These are phyloP conservation scores for Massariosphaeria phaeospora DNA, from an alignment of 495 filamentous ascomycete genomes.

Conservation along the genomic window DNA sequence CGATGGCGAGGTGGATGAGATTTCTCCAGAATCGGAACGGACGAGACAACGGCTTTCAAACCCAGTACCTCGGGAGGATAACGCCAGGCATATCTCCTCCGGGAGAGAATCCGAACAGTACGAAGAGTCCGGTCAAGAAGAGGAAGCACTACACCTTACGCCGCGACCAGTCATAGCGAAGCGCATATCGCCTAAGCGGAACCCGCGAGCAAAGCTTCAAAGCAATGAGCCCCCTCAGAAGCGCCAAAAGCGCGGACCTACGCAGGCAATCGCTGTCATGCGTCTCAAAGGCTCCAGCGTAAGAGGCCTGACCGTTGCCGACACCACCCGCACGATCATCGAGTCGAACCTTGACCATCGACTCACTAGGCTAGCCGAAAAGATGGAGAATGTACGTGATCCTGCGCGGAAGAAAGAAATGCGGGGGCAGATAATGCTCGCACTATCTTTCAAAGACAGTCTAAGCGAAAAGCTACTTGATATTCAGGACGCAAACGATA, in stretches of 20 bases:
- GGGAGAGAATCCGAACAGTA: background rate
- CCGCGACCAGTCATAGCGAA: background rate
- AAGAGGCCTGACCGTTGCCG: constrained; percentile 15
- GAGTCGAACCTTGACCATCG: background rate
- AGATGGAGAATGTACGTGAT: background rate
- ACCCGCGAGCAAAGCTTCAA: background rate
- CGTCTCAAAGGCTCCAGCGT: constrained; percentile 12
- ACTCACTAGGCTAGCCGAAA: background rate
- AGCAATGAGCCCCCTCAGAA: constrained; percentile 14
- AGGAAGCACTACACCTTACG: background rate
- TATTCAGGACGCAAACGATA: constrained; percentile 19
- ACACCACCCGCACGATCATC: constrained; percentile 8
- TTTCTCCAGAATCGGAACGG: background rate
- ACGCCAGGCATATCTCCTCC: background rate
- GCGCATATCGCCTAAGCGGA: background rate
- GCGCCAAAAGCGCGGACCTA: constrained; percentile 12
- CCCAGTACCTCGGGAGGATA: background rate
- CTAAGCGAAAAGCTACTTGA: constrained; percentile 11
- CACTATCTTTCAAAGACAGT: constrained; percentile 6
- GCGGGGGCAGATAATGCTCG: background rate
- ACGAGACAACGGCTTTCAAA: background rate
- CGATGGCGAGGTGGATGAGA: constrained; percentile 8
- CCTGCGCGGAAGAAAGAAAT: background rate
- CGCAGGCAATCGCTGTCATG: constrained; percentile 9
- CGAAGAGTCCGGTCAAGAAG: constrained; percentile 3